A percentile compares a stretch with the other conserved stretches of the same genome.
Evolutionary conservation across 2,329 filamentous ascomycete genomes (phyloP).

Genomic region (Ceratocystis alfenasii): DNA sequence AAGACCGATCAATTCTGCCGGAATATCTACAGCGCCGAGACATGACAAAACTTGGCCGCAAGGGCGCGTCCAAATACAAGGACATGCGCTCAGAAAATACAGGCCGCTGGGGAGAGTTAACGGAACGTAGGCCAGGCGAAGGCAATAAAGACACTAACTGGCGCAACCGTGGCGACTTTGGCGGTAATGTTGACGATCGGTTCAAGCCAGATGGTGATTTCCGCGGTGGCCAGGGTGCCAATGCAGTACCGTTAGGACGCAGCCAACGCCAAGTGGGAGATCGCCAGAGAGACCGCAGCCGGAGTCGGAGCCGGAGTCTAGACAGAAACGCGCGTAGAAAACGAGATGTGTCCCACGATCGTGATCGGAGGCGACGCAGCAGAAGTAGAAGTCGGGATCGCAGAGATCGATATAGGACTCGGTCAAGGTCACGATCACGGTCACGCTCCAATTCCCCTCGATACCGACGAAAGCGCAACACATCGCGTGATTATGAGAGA

Average conservation of each 20-base stretch:
- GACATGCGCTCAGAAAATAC: conserved; percentile 87
- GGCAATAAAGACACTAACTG: conserved; percentile 23
- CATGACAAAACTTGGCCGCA: conserved; percentile 85
- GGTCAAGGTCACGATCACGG: conserved; percentile 28
- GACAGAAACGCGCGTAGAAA: conserved; percentile 23
- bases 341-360: conserved; percentile 27
- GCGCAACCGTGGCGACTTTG: conserved; percentile 27
- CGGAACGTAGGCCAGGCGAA: conserved; percentile 35
- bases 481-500: conserved; percentile 42
- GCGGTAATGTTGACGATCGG: conserved; percentile 46
- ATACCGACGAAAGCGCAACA: conserved; percentile 37
- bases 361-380: conserved; percentile 23
- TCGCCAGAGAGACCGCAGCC: conserved; percentile 24
- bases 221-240: conserved; percentile 47
- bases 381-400: conserved; percentile 28
- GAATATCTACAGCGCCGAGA: conserved; percentile 88
- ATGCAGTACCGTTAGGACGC: conserved; percentile 53
- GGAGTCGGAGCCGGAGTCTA: conserved; percentile 22
- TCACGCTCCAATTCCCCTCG: conserved; percentile 24
- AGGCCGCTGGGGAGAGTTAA: conserved; percentile 64
- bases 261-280: conserved; percentile 38
- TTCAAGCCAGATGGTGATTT: conserved; percentile 52
- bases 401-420: conserved; percentile 28
- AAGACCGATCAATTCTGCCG: conserved; percentile 70
- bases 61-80: conserved; percentile 79